Percentiles rank a stretch among this genome's conserved stretches.
phyloP scores from a whole-genome alignment of 129 eudicot genomes.

The Logfia minima region DNA sequence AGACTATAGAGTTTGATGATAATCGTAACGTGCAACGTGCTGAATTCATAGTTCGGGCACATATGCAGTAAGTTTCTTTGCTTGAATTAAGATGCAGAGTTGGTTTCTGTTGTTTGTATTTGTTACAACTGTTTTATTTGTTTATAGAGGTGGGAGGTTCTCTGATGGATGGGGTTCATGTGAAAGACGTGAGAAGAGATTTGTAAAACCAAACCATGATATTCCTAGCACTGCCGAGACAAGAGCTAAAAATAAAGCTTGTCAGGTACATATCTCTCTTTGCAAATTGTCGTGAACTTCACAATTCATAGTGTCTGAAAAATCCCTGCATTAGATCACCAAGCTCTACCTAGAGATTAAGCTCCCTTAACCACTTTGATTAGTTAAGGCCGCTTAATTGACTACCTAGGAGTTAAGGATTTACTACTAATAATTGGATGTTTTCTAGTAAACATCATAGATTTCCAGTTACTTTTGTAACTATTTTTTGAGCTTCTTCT shows the following conservation, averaged over 20 bases:
- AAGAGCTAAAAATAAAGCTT: constrained; percentile 95
- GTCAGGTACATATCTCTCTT: constrained; percentile 62
- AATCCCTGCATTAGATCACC: neutral
- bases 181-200: constrained; percentile 90
- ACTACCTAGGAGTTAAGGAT: constrained; percentile 2
- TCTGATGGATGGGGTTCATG: constrained; percentile 99
- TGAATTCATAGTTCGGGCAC: constrained; percentile 87
- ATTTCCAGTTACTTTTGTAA: neutral
- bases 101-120: constrained; percentile 7
- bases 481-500: constrained; percentile 4
- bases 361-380: constrained; percentile 8
- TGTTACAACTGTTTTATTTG: constrained; percentile 12
- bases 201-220: constrained; percentile 88
- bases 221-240: constrained; percentile 99
- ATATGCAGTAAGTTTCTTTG: constrained; percentile 79
- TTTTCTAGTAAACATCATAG: neutral
- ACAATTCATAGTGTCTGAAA: neutral
- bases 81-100: constrained; percentile 19
- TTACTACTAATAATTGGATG: neutral
- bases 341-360: neutral
- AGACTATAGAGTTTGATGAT: constrained; percentile 93
- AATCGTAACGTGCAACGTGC: constrained; percentile 90
- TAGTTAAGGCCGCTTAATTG: neutral
- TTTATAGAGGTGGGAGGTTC: constrained; percentile 83
- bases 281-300: neutral